A percentile compares a stretch with the other conserved stretches of the same genome.
Conservation (phyloP, 192 early-diverging fungal genomes). For the Coemansia sp. region DNA sequence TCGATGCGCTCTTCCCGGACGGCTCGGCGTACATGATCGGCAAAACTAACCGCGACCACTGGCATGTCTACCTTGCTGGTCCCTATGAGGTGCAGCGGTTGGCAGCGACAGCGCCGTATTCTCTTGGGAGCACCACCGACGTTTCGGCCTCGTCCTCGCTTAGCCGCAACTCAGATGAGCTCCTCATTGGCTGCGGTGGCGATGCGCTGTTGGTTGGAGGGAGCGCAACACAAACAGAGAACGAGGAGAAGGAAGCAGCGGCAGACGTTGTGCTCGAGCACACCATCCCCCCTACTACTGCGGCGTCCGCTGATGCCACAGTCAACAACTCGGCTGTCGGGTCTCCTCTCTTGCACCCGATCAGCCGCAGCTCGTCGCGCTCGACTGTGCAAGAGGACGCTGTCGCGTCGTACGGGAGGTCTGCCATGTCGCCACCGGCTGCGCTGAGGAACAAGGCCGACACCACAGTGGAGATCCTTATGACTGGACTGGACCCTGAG, state of each 20-base stretch:
- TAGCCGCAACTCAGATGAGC: background rate
- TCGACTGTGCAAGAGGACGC: constrained; percentile 29
- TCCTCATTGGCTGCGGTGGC: background rate
- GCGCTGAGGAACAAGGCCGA: constrained; percentile 45
- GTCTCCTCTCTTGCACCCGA: constrained; percentile 26
- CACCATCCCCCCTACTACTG: background rate
- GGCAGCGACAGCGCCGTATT: background rate
- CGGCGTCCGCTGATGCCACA: constrained; percentile 12
- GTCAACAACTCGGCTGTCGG: constrained; percentile 35
- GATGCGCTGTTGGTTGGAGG: background rate
- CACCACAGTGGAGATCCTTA: constrained; percentile 93
- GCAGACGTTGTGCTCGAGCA: background rate
- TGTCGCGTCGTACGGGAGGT: background rate
- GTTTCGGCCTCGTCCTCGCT: background rate
- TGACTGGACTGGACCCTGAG: constrained; percentile 84
- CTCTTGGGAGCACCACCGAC: background rate
- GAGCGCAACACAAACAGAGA: background rate
- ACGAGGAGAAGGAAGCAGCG: background rate
- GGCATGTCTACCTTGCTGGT: constrained; percentile 88
- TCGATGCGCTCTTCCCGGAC: constrained; percentile 66
- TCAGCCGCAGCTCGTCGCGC: constrained; percentile 48
- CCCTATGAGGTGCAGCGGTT: constrained; percentile 48
- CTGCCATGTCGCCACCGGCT: background rate
- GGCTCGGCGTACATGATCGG: constrained; percentile 90
- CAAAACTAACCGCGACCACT: constrained; percentile 92